These are phyloP conservation scores for Tolypocladium album DNA, from an alignment of 2,329 filamentous ascomycete species.

Conservation along the genomic window DNA sequence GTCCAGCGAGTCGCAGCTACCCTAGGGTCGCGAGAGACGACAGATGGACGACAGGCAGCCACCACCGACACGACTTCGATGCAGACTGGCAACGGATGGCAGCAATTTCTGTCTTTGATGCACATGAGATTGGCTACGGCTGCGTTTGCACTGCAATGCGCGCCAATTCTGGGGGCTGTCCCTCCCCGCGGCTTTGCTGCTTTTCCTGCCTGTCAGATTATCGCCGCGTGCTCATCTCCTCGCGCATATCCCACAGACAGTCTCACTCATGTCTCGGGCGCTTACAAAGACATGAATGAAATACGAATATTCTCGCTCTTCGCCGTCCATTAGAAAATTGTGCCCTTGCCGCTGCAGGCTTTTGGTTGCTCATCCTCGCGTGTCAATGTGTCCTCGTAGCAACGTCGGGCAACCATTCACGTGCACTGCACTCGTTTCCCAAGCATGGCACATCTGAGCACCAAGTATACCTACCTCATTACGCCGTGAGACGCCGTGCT, in stretches of 20 bases:
- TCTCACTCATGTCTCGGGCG: not conserved
- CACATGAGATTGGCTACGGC: too few species aligned
- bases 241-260: not conserved
- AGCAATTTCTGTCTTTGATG: too few species aligned
- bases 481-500: not conserved
- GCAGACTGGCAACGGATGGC: too few species aligned
- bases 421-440: not conserved
- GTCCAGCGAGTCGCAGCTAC: not conserved
- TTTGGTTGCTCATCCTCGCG: not conserved
- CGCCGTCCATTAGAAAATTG: not conserved
- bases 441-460: not conserved
- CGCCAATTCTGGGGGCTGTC: too few species aligned
- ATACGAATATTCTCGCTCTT: not conserved
- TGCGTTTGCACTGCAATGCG: too few species aligned
- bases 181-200: too few species aligned
- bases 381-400: not conserved
- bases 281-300: not conserved
- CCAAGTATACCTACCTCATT: not conserved
- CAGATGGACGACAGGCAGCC: not conserved
- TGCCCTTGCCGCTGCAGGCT: not conserved
- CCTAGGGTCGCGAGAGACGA: not conserved
- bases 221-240: too few species aligned
- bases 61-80: not conserved
- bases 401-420: not conserved
- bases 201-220: too few species aligned